A percentile compares a stretch with the other conserved stretches of the same genome.
Evolutionary conservation across 768 basidiomycete species (phyloP).

Genomic region (Stropharia rugosoannulata): DNA sequence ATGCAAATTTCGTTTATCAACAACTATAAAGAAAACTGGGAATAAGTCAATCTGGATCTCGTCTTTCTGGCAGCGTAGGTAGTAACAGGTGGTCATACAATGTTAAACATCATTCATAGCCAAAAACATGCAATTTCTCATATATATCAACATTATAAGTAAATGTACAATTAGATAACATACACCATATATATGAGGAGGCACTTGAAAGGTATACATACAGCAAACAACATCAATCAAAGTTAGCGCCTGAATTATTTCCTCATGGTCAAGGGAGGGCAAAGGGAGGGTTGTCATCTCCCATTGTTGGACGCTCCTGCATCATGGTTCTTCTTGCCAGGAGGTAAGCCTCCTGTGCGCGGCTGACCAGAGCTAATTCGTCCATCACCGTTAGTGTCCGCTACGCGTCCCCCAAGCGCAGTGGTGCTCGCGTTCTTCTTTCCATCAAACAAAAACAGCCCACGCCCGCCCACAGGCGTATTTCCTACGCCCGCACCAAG

Average conservation of each 20-base stretch:
- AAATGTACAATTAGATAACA: too few relatives aligned
- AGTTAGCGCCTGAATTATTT: conserved; percentile 12
- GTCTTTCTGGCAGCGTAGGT: too few relatives aligned
- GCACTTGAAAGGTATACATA: too few relatives aligned
- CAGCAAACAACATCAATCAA: too few relatives aligned
- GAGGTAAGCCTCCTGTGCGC: conserved; percentile 28
- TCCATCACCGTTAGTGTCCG: conserved; percentile 41
- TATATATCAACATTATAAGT: too few relatives aligned
- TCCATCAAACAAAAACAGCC: conserved; percentile 41
- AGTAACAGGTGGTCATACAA: too few relatives aligned
- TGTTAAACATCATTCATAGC: too few relatives aligned
- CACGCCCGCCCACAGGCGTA: conserved; percentile 18
- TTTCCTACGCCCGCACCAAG: conserved; percentile 28
- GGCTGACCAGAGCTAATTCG: conserved; percentile 46
- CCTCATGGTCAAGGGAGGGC: conserved; percentile 37
- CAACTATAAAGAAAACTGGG: too few relatives aligned
- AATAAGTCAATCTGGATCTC: too few relatives aligned
- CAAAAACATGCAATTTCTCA: too few relatives aligned
- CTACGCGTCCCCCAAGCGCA: conserved; percentile 26
- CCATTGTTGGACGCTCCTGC: conserved; percentile 43
- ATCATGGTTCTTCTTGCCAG: conserved; percentile 39
- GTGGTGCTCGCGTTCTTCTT: conserved; percentile 51
- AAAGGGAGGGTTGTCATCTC: conserved; percentile 50
- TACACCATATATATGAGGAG: too few relatives aligned
- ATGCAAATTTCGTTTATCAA: too few relatives aligned